phyloP scores from a whole-genome alignment of 2,329 filamentous ascomycete genomes.

The Calonectria multiphialidica region DNA sequence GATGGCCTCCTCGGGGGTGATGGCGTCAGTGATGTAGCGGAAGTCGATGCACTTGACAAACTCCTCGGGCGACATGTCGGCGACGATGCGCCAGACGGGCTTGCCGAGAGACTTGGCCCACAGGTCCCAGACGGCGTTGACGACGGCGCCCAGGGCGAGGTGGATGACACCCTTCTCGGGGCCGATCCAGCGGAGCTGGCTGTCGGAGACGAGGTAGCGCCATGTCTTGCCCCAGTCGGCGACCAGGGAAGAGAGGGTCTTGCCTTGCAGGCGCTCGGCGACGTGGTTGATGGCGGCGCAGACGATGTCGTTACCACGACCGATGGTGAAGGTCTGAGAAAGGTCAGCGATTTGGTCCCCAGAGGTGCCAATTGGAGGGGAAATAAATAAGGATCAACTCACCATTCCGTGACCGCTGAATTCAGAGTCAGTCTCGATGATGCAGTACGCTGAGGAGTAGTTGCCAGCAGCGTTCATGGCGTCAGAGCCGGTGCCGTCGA shows the following conservation, averaged over 20 bases:
- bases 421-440: slow-evolving; percentile 82
- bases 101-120: slow-evolving; percentile 90
- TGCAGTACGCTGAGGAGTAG: slow-evolving; percentile 95
- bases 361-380: not conserved
- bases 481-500: slow-evolving; percentile 96
- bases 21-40: slow-evolving; percentile 93
- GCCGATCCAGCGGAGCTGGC: slow-evolving; percentile 92
- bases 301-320: slow-evolving; percentile 92
- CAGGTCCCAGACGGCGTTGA: slow-evolving; percentile 95
- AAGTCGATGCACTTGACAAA: slow-evolving; percentile 92
- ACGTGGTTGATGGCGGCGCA: slow-evolving; percentile 86
- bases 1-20: slow-evolving; percentile 87
- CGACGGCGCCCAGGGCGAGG: slow-evolving; percentile 87
- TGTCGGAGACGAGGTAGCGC: slow-evolving; percentile 92
- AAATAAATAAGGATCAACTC: slow-evolving; percentile 23
- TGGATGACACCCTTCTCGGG: slow-evolving; percentile 96
- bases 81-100: slow-evolving; percentile 91
- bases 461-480: slow-evolving; percentile 96
- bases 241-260: slow-evolving; percentile 81
- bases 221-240: slow-evolving; percentile 89
- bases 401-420: slow-evolving; percentile 85
- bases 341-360: not conserved
- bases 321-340: slow-evolving; percentile 80
- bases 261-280: slow-evolving; percentile 80
- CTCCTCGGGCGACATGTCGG: slow-evolving; percentile 90